Percentiles rank a stretch among this genome's conserved stretches.
Evolutionary conservation across 1,284 basidiomycete genomes (phyloP).

Genomic region (Sutorius eximius): DNA sequence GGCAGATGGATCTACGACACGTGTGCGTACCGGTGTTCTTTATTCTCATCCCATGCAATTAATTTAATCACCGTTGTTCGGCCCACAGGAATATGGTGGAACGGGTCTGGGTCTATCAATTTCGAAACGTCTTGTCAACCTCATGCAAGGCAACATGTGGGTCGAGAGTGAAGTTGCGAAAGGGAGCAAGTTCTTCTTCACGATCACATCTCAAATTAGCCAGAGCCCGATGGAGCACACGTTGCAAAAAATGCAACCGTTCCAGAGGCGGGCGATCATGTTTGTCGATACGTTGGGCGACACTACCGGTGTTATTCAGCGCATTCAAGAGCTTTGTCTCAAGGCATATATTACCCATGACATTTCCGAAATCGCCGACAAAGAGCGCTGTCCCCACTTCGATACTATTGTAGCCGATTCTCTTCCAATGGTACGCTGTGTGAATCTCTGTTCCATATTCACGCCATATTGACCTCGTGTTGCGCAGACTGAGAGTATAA

Average conservation of each 20-base stretch:
- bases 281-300: slow-evolving; percentile 89
- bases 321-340: slow-evolving; percentile 83
- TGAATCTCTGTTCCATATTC: slow-evolving; percentile 2
- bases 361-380: slow-evolving; percentile 76
- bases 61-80: slow-evolving; percentile 25
- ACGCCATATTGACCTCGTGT: slow-evolving; percentile 16
- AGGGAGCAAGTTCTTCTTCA: slow-evolving; percentile 98
- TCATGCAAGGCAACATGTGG: slow-evolving; percentile 99
- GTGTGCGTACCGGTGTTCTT: slow-evolving; percentile 48
- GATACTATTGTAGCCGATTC: slow-evolving; percentile 97
- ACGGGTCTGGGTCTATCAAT: slow-evolving; percentile 97
- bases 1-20: slow-evolving; percentile 92
- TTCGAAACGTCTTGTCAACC: slow-evolving; percentile 91
- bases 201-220: slow-evolving; percentile 83
- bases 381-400: slow-evolving; percentile 83
- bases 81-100: slow-evolving; percentile 86
- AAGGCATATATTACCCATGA: slow-evolving; percentile 78
- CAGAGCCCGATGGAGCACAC: slow-evolving; percentile 72
- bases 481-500: slow-evolving; percentile 77
- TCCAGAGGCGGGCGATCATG: slow-evolving; percentile 77
- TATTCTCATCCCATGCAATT: slow-evolving; percentile 10
- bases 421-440: slow-evolving; percentile 68
- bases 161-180: slow-evolving; percentile 91
- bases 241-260: slow-evolving; percentile 75
- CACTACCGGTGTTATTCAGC: slow-evolving; percentile 72